Conservation (phyloP, 371 early-diverging fungal genomes). For the Saksenaea vasiformis region DNA sequence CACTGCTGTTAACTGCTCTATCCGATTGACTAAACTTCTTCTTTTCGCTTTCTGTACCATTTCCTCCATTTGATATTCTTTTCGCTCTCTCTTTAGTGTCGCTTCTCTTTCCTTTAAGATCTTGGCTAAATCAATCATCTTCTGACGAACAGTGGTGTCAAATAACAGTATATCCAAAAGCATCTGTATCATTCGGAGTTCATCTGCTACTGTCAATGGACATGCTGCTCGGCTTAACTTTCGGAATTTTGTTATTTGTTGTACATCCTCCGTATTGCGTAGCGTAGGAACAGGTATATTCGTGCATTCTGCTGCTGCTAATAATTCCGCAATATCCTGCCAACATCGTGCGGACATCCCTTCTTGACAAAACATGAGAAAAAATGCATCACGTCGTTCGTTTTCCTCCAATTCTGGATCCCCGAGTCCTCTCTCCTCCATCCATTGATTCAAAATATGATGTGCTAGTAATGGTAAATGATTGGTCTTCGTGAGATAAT, state of each 20-base stretch:
- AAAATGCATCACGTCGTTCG: constrained; percentile 1
- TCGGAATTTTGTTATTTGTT: constrained; percentile 8
- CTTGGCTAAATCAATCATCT: constrained; percentile 11
- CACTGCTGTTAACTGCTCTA: constrained; percentile 15
- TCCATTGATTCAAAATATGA: constrained; percentile 19
- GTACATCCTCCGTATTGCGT: not conserved
- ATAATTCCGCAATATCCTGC: constrained; percentile 30
- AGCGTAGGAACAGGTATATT: constrained; percentile 27
- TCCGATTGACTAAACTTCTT: constrained; percentile 14
- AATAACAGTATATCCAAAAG: constrained; percentile 25
- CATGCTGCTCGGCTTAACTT: constrained; percentile 10
- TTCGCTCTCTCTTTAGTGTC: constrained; percentile 17
- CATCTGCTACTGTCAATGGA: constrained; percentile 12
- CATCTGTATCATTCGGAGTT: constrained; percentile 23
- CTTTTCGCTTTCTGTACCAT: constrained; percentile 11
- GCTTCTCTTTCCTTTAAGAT: constrained; percentile 12
- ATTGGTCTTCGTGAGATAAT: not conserved
- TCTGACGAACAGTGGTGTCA: constrained; percentile 17
- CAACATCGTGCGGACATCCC: constrained; percentile 34
- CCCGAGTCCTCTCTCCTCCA: constrained; percentile 17
- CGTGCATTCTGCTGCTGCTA: constrained; percentile 15
- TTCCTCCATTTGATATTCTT: constrained; percentile 19
- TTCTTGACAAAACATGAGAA: constrained; percentile 9
- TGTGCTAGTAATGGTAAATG: constrained; percentile 10
- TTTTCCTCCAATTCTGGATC: constrained; percentile 1